Evolutionary conservation across 352 stramenopile species (phyloP).

Genomic region (Aphanomyces cochlioides): DNA sequence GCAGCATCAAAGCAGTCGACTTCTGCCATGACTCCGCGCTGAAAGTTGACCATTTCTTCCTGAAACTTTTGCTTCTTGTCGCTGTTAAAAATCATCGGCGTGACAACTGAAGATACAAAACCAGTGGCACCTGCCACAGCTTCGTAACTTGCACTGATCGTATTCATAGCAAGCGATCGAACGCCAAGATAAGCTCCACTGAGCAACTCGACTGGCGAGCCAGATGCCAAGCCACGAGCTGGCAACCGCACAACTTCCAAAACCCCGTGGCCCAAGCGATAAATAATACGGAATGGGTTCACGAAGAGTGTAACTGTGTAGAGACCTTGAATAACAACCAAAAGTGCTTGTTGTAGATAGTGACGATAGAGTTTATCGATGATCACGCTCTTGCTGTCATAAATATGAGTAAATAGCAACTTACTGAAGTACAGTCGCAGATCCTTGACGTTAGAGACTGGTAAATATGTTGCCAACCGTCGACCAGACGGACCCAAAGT

Average conservation of each 20-base stretch:
- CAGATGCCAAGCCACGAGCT: slow-evolving; percentile 69
- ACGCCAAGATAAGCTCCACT: slow-evolving; percentile 80
- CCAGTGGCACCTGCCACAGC: slow-evolving; percentile 76
- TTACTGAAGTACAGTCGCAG: slow-evolving; percentile 81
- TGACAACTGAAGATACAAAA: slow-evolving; percentile 69
- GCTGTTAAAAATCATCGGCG: slow-evolving; percentile 56
- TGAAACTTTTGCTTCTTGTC: slow-evolving; percentile 72
- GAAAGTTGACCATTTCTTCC: slow-evolving; percentile 80
- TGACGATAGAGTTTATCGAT: slow-evolving; percentile 71
- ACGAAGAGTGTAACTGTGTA: slow-evolving; percentile 86
- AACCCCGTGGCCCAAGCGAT: slow-evolving; percentile 75
- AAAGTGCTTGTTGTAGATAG: slow-evolving; percentile 83
- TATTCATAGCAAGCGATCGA: slow-evolving; percentile 83
- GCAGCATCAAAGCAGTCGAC: slow-evolving; percentile 82
- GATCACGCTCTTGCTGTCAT: slow-evolving; percentile 70
- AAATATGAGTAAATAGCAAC: slow-evolving; percentile 76
- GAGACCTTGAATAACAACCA: slow-evolving; percentile 75
- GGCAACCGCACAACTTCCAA: slow-evolving; percentile 78
- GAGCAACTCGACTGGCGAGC: slow-evolving; percentile 78
- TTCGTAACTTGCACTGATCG: slow-evolving; percentile 85
- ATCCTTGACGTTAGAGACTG: slow-evolving; percentile 86
- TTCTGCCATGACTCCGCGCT: slow-evolving; percentile 83
- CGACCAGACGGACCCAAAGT: slow-evolving; percentile 69
- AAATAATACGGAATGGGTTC: slow-evolving; percentile 84
- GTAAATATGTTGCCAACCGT: slow-evolving; percentile 76